Conservation (phyloP, 305 asterid genomes). For the Withania somnifera region DNA sequence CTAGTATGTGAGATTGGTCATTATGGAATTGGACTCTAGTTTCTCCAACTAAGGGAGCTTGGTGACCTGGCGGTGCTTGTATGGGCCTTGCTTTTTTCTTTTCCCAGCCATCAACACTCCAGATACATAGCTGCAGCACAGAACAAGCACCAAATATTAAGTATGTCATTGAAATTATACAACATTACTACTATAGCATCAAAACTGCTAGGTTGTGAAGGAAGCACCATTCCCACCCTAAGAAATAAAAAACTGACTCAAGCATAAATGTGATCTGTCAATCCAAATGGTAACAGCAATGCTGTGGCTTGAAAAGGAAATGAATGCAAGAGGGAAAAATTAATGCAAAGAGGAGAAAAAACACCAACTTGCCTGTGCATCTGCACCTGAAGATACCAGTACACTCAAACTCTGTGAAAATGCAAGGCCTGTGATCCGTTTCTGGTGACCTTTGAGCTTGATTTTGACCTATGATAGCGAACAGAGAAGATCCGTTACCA, state of each 20-base stretch:
- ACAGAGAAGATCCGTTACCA: not conserved
- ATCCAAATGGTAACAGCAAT: not conserved
- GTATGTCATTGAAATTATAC: not conserved
- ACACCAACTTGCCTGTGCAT: constrained; percentile 69
- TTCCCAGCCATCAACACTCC: constrained; percentile 98
- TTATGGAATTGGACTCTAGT: constrained; percentile 92
- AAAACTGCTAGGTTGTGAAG: not conserved
- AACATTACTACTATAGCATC: not conserved
- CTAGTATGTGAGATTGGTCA: constrained; percentile 82
- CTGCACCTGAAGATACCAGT: constrained; percentile 94
- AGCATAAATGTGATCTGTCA: not conserved
- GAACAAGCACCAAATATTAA: constrained; percentile 7
- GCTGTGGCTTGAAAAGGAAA: not conserved
- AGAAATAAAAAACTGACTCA: not conserved
- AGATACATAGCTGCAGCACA: constrained; percentile 55
- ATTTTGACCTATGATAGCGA: constrained; percentile 55
- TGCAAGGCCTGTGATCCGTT: constrained; percentile 92
- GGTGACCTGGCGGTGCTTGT: constrained; percentile 71
- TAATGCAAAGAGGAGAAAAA: not conserved
- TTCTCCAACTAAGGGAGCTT: constrained; percentile 64
- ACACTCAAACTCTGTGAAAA: constrained; percentile 83
- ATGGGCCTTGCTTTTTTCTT: constrained; percentile 76
- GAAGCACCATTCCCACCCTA: not conserved
- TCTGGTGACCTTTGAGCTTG: constrained; percentile 95
- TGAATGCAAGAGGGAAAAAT: not conserved